Percentiles rank a stretch among this genome's conserved stretches.
Conservation (phyloP, 192 early-diverging fungal species). For the Podila epicladia region DNA sequence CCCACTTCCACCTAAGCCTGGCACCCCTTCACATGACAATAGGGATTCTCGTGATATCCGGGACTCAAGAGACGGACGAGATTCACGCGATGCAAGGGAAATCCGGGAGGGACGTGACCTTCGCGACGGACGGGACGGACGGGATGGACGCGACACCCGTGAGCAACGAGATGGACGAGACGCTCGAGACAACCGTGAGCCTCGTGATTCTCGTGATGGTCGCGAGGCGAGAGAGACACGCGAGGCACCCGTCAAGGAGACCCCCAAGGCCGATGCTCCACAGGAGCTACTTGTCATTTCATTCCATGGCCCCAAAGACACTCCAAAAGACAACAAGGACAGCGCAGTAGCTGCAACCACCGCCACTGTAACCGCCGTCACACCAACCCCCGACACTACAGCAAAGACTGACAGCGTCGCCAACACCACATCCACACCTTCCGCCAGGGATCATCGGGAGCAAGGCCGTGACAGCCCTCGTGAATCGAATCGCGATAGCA, state of each 20-base stretch:
- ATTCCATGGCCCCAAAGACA: no score
- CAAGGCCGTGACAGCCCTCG: no score
- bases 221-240: not conserved
- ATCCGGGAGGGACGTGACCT: not conserved
- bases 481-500: no score
- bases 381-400: no score
- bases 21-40: constrained; percentile 9
- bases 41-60: constrained; percentile 4
- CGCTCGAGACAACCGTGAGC: constrained; percentile 14
- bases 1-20: constrained; percentile 41
- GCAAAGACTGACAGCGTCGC: no score
- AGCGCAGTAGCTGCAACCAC: no score
- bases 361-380: no score
- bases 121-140: not conserved
- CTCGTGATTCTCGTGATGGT: not conserved
- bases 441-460: no score
- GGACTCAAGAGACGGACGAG: constrained; percentile 14
- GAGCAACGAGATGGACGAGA: constrained; percentile 24
- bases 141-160: not conserved
- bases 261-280: not conserved
- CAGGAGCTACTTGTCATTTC: no score
- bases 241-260: not conserved
- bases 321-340: no score
- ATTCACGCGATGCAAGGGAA: constrained; percentile 6
- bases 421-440: no score